A percentile compares a stretch with the other conserved stretches of the same genome.
Conservation (phyloP, 306 rosid genomes). For the Sphenostylis stenocarpa region DNA sequence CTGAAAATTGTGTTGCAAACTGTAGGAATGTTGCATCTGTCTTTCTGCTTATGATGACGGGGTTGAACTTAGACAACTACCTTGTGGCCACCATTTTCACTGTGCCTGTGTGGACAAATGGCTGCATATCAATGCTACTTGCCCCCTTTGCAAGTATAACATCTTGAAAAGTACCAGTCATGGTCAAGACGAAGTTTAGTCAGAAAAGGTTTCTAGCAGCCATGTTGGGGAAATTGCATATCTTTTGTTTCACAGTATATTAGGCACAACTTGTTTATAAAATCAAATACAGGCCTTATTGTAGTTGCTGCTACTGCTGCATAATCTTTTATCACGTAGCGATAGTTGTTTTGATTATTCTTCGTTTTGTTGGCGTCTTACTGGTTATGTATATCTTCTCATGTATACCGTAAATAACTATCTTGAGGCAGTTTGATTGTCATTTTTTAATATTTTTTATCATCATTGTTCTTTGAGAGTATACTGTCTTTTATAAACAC, state of each 20-base stretch:
- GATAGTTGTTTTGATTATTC: conserved; percentile 19
- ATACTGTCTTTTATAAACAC: conserved; percentile 3
- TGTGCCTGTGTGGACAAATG: conserved; percentile 93
- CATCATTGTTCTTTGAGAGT: not conserved
- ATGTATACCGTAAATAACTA: conserved; percentile 20
- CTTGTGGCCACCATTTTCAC: conserved; percentile 95
- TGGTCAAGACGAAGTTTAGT: conserved; percentile 68
- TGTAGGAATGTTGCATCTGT: conserved; percentile 97
- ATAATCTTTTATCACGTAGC: conserved; percentile 30
- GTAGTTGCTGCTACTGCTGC: conserved; percentile 22
- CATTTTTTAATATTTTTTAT: not conserved
- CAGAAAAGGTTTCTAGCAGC: conserved; percentile 20
- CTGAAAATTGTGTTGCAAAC: conserved; percentile 21
- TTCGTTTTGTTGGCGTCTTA: conserved; percentile 11
- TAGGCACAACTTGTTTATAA: conserved; percentile 37
- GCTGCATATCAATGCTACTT: conserved; percentile 87
- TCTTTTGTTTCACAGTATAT: conserved; percentile 32
- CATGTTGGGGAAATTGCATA: conserved; percentile 23
- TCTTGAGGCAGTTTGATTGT: conserved; percentile 27
- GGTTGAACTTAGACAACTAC: conserved; percentile 84
- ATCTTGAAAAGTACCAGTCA: conserved; percentile 70
- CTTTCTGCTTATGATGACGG: conserved; percentile 88
- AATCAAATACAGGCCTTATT: conserved; percentile 23
- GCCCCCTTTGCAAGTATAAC: conserved; percentile 97
- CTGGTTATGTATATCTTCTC: conserved; percentile 37